Evolutionary conservation across 306 rosid species (phyloP), one percentile per base, ranked within the genome.

Genomic region (Luffa aegyptiaca): DNA sequence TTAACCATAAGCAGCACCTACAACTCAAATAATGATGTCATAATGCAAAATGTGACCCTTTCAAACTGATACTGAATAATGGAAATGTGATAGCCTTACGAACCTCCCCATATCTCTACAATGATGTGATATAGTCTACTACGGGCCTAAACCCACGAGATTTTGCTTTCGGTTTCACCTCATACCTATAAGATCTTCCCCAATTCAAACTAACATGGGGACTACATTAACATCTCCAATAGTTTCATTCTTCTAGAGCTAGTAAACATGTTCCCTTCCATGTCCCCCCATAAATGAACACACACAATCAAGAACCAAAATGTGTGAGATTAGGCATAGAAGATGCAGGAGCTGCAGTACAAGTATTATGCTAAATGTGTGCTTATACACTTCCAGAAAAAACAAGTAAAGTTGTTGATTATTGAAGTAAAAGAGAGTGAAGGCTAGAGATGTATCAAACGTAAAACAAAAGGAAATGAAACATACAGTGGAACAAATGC

Each of bases 401-500:
- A 73, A 6, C 39, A 49, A 49, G 44, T 73, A 49, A 73, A 13
- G 41, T 48, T 41, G 8, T 1, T 1, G 75, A 65, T 65, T 45
- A 41, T 42, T n/a, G 14, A 68, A 68, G 35, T 37, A 37, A 37
- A 65, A 65, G 65, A 61, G 17, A 64, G 13, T 16, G 71, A 64
- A 33, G 2, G 36, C 41, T 2, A 13, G 42, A 33, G 68, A 62
- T 31, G 68, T 4, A 62, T 31, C 42, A 62, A 72, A 33, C 9
- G 20, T 37, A 56, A 61, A 35, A 10, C 5, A 20, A 45, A 59
- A 65, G n/a, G 20, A 52, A 56, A 44, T 5, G 41, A 52, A 44
- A 79, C 92, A 74, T 90, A 90, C 99, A 96, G 87, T 93, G 99
- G 83, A 96, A 96, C 35, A 96, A 89, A 89, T 96, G 99, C 87